A percentile compares a stretch with the other conserved stretches of the same genome.
Conservation (phyloP, 805 yeast species). For the Candida ortonii region DNA sequence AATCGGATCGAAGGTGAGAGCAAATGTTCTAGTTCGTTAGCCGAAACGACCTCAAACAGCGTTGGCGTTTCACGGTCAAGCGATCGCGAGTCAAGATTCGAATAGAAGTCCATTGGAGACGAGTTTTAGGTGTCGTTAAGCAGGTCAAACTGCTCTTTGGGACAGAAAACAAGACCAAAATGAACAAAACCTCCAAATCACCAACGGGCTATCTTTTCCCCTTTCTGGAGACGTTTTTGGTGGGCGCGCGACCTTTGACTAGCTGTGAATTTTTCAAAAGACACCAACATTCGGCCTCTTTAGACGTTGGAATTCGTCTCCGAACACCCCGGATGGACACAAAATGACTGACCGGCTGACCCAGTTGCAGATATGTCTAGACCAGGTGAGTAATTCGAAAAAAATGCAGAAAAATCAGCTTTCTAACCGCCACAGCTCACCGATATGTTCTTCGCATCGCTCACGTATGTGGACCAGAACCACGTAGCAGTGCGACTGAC, state of each 20-base stretch:
- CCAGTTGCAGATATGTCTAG: conserved; percentile 85
- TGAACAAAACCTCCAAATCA: conserved; percentile 1
- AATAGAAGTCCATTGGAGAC: conserved; percentile 87
- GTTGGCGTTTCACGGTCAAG: conserved; percentile 80
- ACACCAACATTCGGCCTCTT: too few species aligned
- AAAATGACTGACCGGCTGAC: conserved; percentile 82
- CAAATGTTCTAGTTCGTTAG: conserved; percentile 71
- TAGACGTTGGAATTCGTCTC: too few species aligned
- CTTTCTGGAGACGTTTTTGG: too few species aligned
- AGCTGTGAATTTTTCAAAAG: too few species aligned
- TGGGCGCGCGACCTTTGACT: too few species aligned
- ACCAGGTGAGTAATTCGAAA: conserved; percentile 42
- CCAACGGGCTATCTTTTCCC: neutral
- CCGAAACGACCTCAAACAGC: conserved; percentile 80
- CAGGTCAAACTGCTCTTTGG: too few species aligned
- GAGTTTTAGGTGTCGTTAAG: too few species aligned
- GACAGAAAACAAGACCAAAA: too few species aligned
- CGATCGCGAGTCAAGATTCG: conserved; percentile 73
- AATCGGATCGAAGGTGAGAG: conserved; percentile 81
- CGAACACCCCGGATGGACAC: neutral
- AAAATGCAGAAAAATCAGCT: neutral
- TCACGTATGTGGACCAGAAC: conserved; percentile 75
- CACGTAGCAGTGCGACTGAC: conserved; percentile 55
- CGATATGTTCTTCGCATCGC: conserved; percentile 76
- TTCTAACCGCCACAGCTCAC: conserved; percentile 42